Base-by-base conservation (phyloP, 306 rosid genomes). In the Hippophae gyantsensis region DNA sequence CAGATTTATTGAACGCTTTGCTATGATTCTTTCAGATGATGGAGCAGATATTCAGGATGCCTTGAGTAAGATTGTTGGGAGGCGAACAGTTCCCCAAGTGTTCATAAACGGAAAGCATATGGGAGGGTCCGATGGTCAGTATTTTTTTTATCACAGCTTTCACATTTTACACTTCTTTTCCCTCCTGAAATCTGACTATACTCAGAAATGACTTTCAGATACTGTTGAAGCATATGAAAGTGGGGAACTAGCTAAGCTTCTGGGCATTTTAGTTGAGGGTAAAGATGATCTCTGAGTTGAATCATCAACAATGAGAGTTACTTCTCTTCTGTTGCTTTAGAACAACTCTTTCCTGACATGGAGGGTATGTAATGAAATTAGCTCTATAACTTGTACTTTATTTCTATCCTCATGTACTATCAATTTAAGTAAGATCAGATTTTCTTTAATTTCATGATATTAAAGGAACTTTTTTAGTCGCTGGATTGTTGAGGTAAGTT, bases 51-150 rank as follows among this genome's bases (percentile, higher is more conserved):
- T 90, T 70, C 94, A 85, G 76, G 89, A 85, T 70, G 79, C 87
- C 65, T 43, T 87, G 69, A 43, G 57, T 13, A 78, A 76, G 72
- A 70, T 78, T 43, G 66, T 83, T 11, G 98, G 98, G 40, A 83
- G 78, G 84, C 94, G 92, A 41, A 87, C 98, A 18, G 98, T 90
- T 48, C 98, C 98, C 3, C 98, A 90, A 63, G 98, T 87, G 45
- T 90, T 87, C 69, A 75, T 87, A 46, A 66, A 83, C 52, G 96
- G 92, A 67, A 78, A 83, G 65, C 95, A 90, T 78, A 67, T 90
- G 32, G 97, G 97, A 54, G 97, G 96, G 14, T 90, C 97, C 41
- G 97, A 90, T 71, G 97, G 97, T 90, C 47, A 27, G 32, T 54
- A 26, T 54, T 66, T 51, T 8, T 68, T 40, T 47, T 23, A 44